These are phyloP conservation scores for Pichia paraexigua DNA, from an alignment of 805 yeast species.

Conservation along the genomic window DNA sequence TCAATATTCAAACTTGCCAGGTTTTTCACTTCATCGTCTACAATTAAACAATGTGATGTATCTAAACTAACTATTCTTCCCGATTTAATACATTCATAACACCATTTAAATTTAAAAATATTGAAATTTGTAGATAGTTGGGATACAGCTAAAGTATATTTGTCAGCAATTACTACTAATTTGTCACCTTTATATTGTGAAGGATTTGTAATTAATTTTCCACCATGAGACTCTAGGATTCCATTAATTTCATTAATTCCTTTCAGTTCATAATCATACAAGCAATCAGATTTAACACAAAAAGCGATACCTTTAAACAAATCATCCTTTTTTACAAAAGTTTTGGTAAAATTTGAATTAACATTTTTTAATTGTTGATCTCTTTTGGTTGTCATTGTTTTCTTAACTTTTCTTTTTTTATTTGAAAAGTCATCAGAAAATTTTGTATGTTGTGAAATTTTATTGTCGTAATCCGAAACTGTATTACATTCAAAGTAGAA, in stretches of 20 bases:
- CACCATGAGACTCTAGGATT: slow-evolving; percentile 43
- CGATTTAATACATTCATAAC: slow-evolving; percentile 52
- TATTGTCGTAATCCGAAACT: slow-evolving; percentile 39
- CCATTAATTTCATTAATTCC: slow-evolving; percentile 30
- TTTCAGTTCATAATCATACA: slow-evolving; percentile 19
- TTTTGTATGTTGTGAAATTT: slow-evolving; percentile 15
- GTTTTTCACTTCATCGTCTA: background rate
- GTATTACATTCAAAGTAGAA: slow-evolving; percentile 47
- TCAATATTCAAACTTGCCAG: slow-evolving; percentile 40
- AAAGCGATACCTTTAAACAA: slow-evolving; percentile 42
- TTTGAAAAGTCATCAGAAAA: background rate
- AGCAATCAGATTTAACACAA: slow-evolving; percentile 46
- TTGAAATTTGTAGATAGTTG: slow-evolving; percentile 39
- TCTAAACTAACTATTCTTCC: slow-evolving; percentile 44
- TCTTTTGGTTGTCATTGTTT: slow-evolving; percentile 13
- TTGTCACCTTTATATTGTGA: slow-evolving; percentile 15
- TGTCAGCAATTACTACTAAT: slow-evolving; percentile 32
- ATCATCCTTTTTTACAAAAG: slow-evolving; percentile 3
- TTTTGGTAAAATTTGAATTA: slow-evolving; percentile 9
- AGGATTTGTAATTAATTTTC: slow-evolving; percentile 32
- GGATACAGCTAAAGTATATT: slow-evolving; percentile 31
- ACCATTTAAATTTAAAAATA: slow-evolving; percentile 63
- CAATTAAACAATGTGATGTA: slow-evolving; percentile 44
- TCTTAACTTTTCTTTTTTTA: slow-evolving; percentile 7
- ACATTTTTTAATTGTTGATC: slow-evolving; percentile 11